These are phyloP conservation scores for Arbutus unedo DNA, from an alignment of 148 eudicot genomes.

Conservation along the genomic window DNA sequence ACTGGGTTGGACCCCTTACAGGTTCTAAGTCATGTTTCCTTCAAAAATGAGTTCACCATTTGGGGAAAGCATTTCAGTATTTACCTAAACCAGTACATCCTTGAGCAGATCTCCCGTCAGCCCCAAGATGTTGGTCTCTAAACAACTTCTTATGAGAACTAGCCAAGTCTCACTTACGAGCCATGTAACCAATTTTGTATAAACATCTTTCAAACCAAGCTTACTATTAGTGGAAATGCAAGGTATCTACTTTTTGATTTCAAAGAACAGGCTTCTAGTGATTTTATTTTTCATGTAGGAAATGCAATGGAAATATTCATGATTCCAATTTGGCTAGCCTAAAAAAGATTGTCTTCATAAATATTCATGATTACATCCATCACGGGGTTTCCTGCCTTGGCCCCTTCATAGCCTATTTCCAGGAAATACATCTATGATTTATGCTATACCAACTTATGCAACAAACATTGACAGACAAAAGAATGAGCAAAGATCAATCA, in stretches of 20 bases:
- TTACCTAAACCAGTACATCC: too few species aligned
- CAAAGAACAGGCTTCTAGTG: background rate
- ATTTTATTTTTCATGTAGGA: background rate
- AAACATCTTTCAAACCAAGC: conserved; percentile 1
- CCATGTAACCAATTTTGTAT: background rate
- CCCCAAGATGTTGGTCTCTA: too few species aligned
- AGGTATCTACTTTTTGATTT: background rate
- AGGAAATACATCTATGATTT: background rate
- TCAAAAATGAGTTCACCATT: too few species aligned
- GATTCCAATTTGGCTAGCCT: background rate
- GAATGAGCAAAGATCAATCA: background rate
- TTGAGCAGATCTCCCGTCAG: too few species aligned
- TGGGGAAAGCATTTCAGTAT: too few species aligned
- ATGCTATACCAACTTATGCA: background rate
- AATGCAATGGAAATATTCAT: background rate
- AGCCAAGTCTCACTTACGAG: background rate
- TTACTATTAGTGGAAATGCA: background rate
- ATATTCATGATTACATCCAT: background rate
- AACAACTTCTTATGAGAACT: background rate
- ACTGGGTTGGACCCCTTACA: too few species aligned
- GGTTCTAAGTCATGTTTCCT: too few species aligned
- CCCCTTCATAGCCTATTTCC: background rate
- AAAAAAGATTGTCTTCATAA: background rate
- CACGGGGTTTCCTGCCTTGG: background rate
- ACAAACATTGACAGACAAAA: background rate